These are phyloP conservation scores for Diplodia seriata DNA, from an alignment of 2,329 filamentous ascomycete species.

Conservation along the genomic window DNA sequence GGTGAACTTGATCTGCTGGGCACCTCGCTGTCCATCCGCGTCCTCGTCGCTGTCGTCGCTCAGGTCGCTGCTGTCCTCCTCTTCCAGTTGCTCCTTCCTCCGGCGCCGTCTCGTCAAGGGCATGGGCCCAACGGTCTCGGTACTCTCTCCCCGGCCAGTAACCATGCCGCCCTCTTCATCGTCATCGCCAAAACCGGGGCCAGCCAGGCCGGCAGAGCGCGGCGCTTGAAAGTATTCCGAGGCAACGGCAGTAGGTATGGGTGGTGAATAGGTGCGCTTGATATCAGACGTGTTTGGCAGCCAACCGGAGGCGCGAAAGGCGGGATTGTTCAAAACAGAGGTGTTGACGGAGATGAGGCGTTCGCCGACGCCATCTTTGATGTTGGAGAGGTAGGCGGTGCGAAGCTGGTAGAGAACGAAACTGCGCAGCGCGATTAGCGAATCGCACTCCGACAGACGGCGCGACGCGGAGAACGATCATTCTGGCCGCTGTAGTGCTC, in stretches of 20 bases:
- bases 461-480: background rate
- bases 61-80: conserved; percentile 84
- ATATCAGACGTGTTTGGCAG: conserved; percentile 74
- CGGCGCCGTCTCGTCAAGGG: conserved; percentile 70
- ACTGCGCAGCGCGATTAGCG: conserved; percentile 53
- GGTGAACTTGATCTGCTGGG: conserved; percentile 91
- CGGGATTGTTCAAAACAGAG: conserved; percentile 76
- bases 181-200: conserved; percentile 68
- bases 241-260: conserved; percentile 81
- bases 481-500: background rate
- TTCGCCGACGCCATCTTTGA: conserved; percentile 84
- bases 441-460: background rate
- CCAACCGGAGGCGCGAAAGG: conserved; percentile 86
- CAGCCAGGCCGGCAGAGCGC: conserved; percentile 62
- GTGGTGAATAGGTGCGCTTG: conserved; percentile 84
- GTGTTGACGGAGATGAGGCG: conserved; percentile 83
- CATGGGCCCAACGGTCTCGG: conserved; percentile 72
- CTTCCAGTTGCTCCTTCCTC: conserved; percentile 76
- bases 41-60: conserved; percentile 87
- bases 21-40: conserved; percentile 65
- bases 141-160: conserved; percentile 67
- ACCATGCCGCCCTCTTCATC: conserved; percentile 76
- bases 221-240: conserved; percentile 84
- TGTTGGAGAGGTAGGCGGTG: conserved; percentile 78
- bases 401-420: conserved; percentile 84